Conservation (phyloP, 306 rosid species). For the Quercus variabilis region DNA sequence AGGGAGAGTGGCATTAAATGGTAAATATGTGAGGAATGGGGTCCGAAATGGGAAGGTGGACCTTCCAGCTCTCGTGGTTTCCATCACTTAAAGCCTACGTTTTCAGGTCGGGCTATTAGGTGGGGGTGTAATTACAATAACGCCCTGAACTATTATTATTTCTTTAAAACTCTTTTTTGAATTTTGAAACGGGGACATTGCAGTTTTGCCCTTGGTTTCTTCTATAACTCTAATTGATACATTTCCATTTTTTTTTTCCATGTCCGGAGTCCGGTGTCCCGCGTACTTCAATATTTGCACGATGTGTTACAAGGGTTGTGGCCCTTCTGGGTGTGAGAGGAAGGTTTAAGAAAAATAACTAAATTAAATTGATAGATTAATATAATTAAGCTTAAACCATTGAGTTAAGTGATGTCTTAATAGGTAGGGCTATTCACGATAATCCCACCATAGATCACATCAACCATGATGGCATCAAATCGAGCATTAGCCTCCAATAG, state of each 20-base stretch:
- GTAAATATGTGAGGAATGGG: slow-evolving; percentile 29
- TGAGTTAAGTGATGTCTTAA: no score
- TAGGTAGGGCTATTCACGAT: no score
- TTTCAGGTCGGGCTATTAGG: slow-evolving; percentile 30
- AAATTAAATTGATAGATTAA: no score
- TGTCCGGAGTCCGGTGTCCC: no score
- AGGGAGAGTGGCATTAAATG: slow-evolving; percentile 47
- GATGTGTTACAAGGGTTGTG: no score
- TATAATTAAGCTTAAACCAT: no score
- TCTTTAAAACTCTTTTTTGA: slow-evolving; percentile 29
- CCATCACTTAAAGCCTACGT: slow-evolving; percentile 57
- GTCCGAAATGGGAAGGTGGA: slow-evolving; percentile 40
- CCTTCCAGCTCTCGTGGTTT: slow-evolving; percentile 25
- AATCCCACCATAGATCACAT: no score
- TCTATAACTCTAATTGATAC: neutral
- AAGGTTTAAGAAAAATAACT: no score
- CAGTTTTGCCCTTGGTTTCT: slow-evolving; percentile 13
- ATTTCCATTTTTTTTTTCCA: neutral
- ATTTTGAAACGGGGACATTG: slow-evolving; percentile 34
- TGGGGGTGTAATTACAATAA: slow-evolving; percentile 45
- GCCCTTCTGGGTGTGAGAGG: no score
- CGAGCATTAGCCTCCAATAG: no score
- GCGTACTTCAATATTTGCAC: no score
- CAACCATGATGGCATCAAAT: no score
- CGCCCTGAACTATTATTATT: slow-evolving; percentile 32